Conservation (phyloP, 257 asterid species). For the Capsicum baccatum region DNA sequence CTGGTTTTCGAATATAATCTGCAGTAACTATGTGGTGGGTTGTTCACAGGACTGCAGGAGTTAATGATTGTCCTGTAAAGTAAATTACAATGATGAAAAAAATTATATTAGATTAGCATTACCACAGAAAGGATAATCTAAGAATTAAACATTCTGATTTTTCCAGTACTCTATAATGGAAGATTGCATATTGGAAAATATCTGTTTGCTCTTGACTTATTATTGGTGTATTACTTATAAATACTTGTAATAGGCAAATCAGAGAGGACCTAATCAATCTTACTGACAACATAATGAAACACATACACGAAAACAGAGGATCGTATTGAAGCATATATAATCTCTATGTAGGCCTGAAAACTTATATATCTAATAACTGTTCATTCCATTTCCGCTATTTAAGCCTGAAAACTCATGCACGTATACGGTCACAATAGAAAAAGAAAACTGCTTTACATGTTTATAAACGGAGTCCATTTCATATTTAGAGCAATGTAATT, state of each 20-base stretch:
- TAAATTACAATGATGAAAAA: neutral
- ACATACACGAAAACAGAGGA: too few relatives aligned
- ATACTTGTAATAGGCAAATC: neutral
- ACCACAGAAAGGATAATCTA: neutral
- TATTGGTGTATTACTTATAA: neutral
- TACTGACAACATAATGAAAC: too few relatives aligned
- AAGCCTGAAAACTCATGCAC: too few relatives aligned
- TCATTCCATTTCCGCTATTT: too few relatives aligned
- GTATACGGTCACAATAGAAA: too few relatives aligned
- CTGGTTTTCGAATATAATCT: conserved; percentile 15
- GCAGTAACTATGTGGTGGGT: neutral
- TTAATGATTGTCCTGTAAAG: neutral
- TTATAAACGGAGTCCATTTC: too few relatives aligned
- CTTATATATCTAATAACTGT: too few relatives aligned
- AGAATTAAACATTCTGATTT: neutral
- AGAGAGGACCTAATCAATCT: too few relatives aligned
- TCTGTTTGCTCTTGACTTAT: neutral
- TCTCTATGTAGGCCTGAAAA: too few relatives aligned
- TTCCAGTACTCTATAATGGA: neutral
- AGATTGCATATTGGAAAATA: neutral
- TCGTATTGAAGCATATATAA: too few relatives aligned
- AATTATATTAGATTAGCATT: neutral
- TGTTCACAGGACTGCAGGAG: neutral
- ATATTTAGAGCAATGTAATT: too few relatives aligned
- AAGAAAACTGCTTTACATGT: too few relatives aligned